phyloP scores from a whole-genome alignment of 129 eudicot genomes.

The Lonicera japonica region DNA sequence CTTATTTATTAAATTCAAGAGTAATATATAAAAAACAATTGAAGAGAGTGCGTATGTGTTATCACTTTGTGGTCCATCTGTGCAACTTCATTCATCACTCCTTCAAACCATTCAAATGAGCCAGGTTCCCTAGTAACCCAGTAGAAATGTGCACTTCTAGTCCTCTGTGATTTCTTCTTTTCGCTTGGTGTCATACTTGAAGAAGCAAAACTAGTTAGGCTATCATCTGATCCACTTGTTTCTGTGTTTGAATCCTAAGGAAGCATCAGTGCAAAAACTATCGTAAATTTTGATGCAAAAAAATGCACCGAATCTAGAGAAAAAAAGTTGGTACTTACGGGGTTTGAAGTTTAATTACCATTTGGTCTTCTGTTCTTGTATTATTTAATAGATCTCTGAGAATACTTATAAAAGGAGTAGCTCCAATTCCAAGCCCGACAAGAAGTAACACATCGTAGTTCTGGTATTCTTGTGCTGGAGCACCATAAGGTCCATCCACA shows the following conservation, averaged over 20 bases:
- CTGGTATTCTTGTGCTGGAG: slow-evolving; percentile 98
- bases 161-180: slow-evolving; percentile 51
- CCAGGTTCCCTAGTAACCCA: slow-evolving; percentile 98
- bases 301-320: neutral
- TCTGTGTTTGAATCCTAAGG: slow-evolving; percentile 80
- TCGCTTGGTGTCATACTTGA: slow-evolving; percentile 47
- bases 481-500: slow-evolving; percentile 96
- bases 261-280: slow-evolving; percentile 22
- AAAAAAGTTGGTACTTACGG: neutral
- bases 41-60: neutral
- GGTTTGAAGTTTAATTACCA: slow-evolving; percentile 21
- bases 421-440: slow-evolving; percentile 97
- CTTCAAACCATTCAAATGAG: slow-evolving; percentile 97
- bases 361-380: slow-evolving; percentile 55
- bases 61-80: slow-evolving; percentile 90
- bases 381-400: slow-evolving; percentile 78
- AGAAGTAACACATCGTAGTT: slow-evolving; percentile 92
- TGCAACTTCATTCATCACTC: slow-evolving; percentile 96
- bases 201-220: slow-evolving; percentile 72
- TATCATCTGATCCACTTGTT: slow-evolving; percentile 60
- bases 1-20: neutral
- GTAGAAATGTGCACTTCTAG: slow-evolving; percentile 68
- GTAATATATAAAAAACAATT: neutral
- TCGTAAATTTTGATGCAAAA: neutral
- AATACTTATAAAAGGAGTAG: slow-evolving; percentile 96